Evolutionary conservation across 352 stramenopile species (phyloP).

Genomic region (Phytophthora foliorum): DNA sequence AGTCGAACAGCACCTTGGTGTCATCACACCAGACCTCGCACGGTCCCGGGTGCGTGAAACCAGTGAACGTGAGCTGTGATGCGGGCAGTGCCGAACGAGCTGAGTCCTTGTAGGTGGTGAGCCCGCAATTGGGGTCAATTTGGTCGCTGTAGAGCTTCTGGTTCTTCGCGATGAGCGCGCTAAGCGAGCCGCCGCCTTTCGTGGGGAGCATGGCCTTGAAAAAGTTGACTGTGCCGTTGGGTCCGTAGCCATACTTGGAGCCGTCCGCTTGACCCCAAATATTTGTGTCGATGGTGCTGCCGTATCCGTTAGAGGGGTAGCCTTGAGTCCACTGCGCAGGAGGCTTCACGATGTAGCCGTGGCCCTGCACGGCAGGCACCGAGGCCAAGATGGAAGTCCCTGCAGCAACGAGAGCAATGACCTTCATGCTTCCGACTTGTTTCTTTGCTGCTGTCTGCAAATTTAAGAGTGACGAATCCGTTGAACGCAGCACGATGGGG

Average conservation of each 20-base stretch:
- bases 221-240: conserved; percentile 44
- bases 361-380: conserved; percentile 27
- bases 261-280: conserved; percentile 48
- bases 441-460: conserved; percentile 19
- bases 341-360: conserved; percentile 62
- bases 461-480: conserved; percentile 25
- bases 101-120: conserved; percentile 51
- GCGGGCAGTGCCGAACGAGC: conserved; percentile 46
- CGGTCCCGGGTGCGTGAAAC: conserved; percentile 65
- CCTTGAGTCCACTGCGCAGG: conserved; percentile 43
- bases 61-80: conserved; percentile 49
- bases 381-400: conserved; percentile 33
- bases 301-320: conserved; percentile 59
- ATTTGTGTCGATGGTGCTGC: conserved; percentile 49
- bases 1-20: conserved; percentile 55
- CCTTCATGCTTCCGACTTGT: conserved; percentile 36
- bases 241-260: conserved; percentile 54
- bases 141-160: conserved; percentile 50
- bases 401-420: conserved; percentile 34
- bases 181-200: conserved; percentile 48
- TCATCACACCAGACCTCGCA: conserved; percentile 75
- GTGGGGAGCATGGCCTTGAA: conserved; percentile 45
- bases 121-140: conserved; percentile 45
- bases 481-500: neutral
- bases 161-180: conserved; percentile 55